Evolutionary conservation across 768 basidiomycete species (phyloP).

Genomic region (Amanita pseudoporphyria): DNA sequence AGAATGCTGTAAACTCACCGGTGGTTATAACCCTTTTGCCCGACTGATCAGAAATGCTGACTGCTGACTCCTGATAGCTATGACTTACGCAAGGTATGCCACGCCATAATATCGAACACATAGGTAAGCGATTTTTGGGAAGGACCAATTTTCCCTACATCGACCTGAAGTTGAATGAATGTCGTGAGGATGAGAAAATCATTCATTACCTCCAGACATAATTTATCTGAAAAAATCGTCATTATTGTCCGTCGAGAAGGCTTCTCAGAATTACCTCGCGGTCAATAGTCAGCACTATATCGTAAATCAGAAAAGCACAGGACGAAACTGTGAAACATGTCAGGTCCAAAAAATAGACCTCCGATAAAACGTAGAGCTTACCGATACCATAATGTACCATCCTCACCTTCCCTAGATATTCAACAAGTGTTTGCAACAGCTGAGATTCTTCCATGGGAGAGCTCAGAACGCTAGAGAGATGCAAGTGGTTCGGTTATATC

Average conservation of each 20-base stretch:
- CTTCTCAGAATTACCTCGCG: background rate
- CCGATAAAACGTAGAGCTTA: background rate
- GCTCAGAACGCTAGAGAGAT: too few relatives aligned
- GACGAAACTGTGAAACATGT: background rate
- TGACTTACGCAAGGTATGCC: slow-evolving; percentile 2
- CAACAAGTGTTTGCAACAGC: background rate
- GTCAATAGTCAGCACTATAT: background rate
- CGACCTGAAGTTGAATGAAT: background rate
- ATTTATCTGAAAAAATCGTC: background rate
- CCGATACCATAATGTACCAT: background rate
- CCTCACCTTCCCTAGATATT: background rate
- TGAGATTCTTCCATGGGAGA: background rate
- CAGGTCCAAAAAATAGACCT: background rate
- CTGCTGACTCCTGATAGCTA: too few relatives aligned
- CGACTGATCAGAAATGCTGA: too few relatives aligned
- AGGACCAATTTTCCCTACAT: background rate
- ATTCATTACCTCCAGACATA: slow-evolving; percentile 1
- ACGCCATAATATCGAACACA: background rate
- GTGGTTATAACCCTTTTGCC: background rate
- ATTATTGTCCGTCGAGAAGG: background rate
- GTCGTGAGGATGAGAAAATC: background rate
- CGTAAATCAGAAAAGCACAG: slow-evolving; percentile 1
- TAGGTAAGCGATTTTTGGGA: slow-evolving; percentile 3
- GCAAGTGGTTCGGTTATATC: too few relatives aligned
- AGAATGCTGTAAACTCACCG: background rate